These are phyloP conservation scores for Geotrichum cucujoidarum DNA, from an alignment of 1,139 yeast genomes.

Conservation along the genomic window DNA sequence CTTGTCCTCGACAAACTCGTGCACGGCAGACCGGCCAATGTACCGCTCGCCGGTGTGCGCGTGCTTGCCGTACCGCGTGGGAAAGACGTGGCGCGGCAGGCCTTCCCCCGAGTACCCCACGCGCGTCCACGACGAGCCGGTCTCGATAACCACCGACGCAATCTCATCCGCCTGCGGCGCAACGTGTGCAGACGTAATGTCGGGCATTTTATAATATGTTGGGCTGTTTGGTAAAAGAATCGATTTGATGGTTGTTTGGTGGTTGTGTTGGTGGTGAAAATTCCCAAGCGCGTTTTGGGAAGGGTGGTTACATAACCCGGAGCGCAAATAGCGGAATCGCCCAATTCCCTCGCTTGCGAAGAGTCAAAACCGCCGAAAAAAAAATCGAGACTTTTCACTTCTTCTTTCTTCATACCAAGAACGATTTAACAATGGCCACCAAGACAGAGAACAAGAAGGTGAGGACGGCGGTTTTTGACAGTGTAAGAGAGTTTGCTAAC, in stretches of 20 bases:
- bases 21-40: slow-evolving; percentile 36
- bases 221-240: no score
- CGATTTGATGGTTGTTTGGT: neutral
- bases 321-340: neutral
- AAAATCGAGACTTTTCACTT: neutral
- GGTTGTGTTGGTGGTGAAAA: neutral
- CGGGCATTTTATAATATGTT: no score
- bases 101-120: slow-evolving; percentile 95
- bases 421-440: slow-evolving; percentile 12
- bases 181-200: slow-evolving; percentile 12
- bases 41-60: slow-evolving; percentile 23
- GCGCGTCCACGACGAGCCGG: slow-evolving; percentile 79
- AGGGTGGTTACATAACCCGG: neutral
- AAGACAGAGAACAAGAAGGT: slow-evolving; percentile 21
- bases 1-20: slow-evolving; percentile 35
- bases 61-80: slow-evolving; percentile 48
- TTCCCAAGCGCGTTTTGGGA: neutral
- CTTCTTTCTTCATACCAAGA: neutral
- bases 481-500: slow-evolving; percentile 7
- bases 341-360: neutral
- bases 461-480: slow-evolving; percentile 1
- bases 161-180: slow-evolving; percentile 39
- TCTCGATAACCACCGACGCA: slow-evolving; percentile 88
- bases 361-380: neutral
- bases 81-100: slow-evolving; percentile 67